phyloP scores from a whole-genome alignment of 805 yeast species.

The Metschnikowia continentalis region DNA sequence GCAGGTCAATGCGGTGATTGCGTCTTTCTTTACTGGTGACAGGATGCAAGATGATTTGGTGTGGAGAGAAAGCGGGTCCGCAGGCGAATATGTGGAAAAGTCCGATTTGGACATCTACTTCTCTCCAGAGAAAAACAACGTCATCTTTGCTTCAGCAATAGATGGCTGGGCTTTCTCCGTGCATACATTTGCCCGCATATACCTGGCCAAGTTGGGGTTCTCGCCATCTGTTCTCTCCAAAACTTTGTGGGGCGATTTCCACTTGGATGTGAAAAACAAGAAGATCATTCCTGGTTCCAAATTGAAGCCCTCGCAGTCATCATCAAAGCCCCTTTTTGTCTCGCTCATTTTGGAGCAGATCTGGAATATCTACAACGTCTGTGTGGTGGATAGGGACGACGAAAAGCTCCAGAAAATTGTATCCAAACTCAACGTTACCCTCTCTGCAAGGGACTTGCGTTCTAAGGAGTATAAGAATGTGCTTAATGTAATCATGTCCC shows the following conservation, averaged over 20 bases:
- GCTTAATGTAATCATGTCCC: constrained; percentile 68
- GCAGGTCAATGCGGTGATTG: constrained; percentile 92
- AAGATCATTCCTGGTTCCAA: constrained; percentile 68
- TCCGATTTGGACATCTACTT: constrained; percentile 83
- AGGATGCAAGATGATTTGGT: constrained; percentile 81
- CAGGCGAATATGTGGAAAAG: constrained; percentile 58
- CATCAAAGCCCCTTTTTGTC: constrained; percentile 77
- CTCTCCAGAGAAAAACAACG: constrained; percentile 83
- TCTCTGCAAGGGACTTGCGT: constrained; percentile 70
- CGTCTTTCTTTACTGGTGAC: constrained; percentile 89
- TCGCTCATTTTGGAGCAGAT: constrained; percentile 82
- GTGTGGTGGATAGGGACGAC: constrained; percentile 58
- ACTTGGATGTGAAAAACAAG: constrained; percentile 84
- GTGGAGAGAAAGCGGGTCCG: constrained; percentile 65
- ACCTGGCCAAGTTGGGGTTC: constrained; percentile 80
- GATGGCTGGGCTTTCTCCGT: constrained; percentile 98
- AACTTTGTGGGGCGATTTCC: constrained; percentile 95
- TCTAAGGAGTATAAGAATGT: constrained; percentile 71
- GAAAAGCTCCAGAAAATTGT: constrained; percentile 76
- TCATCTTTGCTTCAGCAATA: constrained; percentile 82
- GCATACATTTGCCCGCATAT: constrained; percentile 81
- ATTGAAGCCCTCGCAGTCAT: constrained; percentile 48
- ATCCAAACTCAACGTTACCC: constrained; percentile 59
- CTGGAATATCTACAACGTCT: constrained; percentile 84
- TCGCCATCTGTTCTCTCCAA: constrained; percentile 73